Percentiles rank a stretch among this genome's conserved stretches.
Conservation (phyloP, 2,329 filamentous ascomycete genomes). For the Paraconiothyrium sp. region DNA sequence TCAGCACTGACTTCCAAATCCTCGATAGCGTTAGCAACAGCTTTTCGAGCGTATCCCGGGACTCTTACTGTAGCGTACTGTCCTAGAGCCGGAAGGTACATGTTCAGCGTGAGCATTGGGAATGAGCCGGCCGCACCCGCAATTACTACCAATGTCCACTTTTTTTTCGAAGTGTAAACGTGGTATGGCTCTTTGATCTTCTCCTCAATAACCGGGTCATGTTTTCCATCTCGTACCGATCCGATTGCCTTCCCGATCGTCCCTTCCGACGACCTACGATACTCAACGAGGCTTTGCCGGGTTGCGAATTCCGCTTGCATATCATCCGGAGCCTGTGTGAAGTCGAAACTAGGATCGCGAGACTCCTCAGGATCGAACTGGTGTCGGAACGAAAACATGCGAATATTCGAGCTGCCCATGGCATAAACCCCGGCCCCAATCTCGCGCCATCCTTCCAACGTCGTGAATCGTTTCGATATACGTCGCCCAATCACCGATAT, state of each 20-base stretch:
- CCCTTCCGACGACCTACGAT: constrained; percentile 16
- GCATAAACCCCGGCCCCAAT: constrained; percentile 26
- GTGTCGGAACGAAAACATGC: constrained; percentile 24
- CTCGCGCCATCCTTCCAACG: constrained; percentile 32
- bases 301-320: not conserved
- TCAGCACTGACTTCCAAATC: constrained; percentile 41
- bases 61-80: constrained; percentile 28
- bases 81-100: constrained; percentile 57
- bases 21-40: constrained; percentile 16
- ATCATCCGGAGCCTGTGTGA: constrained; percentile 4
- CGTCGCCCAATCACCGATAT: constrained; percentile 15
- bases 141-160: constrained; percentile 25
- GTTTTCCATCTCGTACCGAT: constrained; percentile 8
- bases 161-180: constrained; percentile 22
- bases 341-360: constrained; percentile 16
- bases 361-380: constrained; percentile 28
- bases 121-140: constrained; percentile 54
- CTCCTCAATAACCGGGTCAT: not conserved
- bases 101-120: constrained; percentile 56
- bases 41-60: not conserved
- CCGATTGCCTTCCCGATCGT: constrained; percentile 20
- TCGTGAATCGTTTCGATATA: constrained; percentile 27
- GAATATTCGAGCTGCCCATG: constrained; percentile 28
- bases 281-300: constrained; percentile 5
- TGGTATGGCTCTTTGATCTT: constrained; percentile 18